phyloP scores from a whole-genome alignment of 2,329 filamentous ascomycete species.

The Penicillium palitans region DNA sequence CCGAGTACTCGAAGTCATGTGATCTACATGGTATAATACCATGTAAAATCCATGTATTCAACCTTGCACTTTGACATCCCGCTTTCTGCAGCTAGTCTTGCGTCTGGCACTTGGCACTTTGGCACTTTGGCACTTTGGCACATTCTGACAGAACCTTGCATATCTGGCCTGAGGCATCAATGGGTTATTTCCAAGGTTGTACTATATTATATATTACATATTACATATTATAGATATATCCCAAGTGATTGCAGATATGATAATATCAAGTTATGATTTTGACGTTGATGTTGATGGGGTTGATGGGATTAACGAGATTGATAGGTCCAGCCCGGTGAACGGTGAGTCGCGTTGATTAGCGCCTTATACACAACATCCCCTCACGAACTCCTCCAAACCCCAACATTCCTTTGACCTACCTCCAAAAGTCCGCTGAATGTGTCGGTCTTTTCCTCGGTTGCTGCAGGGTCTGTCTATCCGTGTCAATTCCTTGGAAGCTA shows the following conservation, averaged over 20 bases:
- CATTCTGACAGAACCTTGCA: too few relatives aligned
- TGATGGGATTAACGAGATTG: neutral
- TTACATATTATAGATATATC: too few relatives aligned
- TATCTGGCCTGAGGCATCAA: neutral
- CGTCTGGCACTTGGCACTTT: neutral
- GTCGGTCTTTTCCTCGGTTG: constrained; percentile 23
- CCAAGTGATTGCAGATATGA: neutral
- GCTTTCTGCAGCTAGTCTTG: neutral
- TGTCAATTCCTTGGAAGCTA: constrained; percentile 31
- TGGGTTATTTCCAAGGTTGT: neutral
- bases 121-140: too few relatives aligned
- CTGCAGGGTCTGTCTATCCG: constrained; percentile 31
- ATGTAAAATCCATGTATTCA: too few relatives aligned
- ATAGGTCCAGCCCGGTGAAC: neutral
- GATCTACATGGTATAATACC: too few relatives aligned
- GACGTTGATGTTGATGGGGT: neutral
- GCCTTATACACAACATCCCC: constrained; percentile 10
- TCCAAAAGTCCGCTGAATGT: constrained; percentile 34
- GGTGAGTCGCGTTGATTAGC: constrained; percentile 15
- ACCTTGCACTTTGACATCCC: too few relatives aligned
- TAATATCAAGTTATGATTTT: neutral
- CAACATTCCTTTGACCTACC: constrained; percentile 1
- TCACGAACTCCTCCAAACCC: neutral
- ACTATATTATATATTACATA: neutral
- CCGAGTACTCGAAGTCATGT: too few relatives aligned